Evolutionary conservation across 2,329 filamentous ascomycete genomes (phyloP), one percentile per base, ranked within the genome.

Genomic region (Exophiala xenobiotica): DNA sequence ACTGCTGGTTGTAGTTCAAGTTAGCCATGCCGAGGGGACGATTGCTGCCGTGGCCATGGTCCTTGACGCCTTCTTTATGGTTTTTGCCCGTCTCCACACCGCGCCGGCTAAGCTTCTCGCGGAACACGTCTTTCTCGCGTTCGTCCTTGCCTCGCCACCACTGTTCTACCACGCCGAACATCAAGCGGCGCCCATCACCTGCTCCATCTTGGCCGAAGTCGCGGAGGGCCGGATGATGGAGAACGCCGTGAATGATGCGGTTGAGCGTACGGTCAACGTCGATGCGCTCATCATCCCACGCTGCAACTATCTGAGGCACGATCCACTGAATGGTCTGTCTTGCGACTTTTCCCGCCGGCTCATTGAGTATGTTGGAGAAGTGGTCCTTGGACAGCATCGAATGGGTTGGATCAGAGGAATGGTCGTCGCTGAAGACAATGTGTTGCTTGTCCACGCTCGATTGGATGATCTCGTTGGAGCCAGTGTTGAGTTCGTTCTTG

Each of bases 361-460:
- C 90, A 67, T 96, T 96, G 53, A 96, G 79, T 24, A 91, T 76
- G 65, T 95, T 95, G 58, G 86, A 88, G 69, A 96, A 96, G 71
- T 96, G 91, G 64, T 96, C 91, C 74, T 96, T 96, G 53, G 90
- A 90, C 46, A 96, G 76, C 91, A 96, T 96, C 16, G 89, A 95
- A 74, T 96, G 91, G 1, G 91, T 96, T 0, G 91, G 92, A 64
- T 96, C 86, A 16, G 82, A 83, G 57, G 75, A 87, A 45, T 79
- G 57, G 64, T 95, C 86, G 59, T 96, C 85, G 38, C 87, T 72
- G 70, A 96, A 96, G 43, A 96, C 90, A 60, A 95, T 80, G 64
- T 87, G 83, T 72, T 96, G 90, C 74, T 95, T 86, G 46, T 86
- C 81, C 68, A 86, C 79, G 67, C 88, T 92, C 74, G 86, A 90